Evolutionary conservation across 305 asterid genomes (phyloP), one percentile per base, ranked within the genome.

Genomic region (Fraxinus greggii): DNA sequence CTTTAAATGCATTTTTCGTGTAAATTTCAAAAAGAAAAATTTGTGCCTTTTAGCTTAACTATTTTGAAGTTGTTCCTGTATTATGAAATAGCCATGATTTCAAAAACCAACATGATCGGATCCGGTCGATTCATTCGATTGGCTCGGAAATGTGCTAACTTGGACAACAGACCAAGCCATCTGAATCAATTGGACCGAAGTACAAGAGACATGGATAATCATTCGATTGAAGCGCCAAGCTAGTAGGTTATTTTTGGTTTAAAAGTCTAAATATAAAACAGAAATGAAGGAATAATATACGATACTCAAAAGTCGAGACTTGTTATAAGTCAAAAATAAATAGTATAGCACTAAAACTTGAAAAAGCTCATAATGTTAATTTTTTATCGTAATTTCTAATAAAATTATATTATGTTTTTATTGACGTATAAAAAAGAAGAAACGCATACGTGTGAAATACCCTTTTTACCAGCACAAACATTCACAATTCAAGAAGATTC

Each of bases 401-500:
- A 40, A 9, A 9, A 40, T 40, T 40, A 40, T 40, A 40, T 40
- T 40, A 40, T 40, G 3, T 40, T 40, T 40, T 40, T 7, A 36
- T 7, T 36, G 12, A 36, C 42, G 1, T 36, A 36, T 36, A 36
- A 36, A 36, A 2, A 36, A 36, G 42, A 63, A 78, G 45, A 78
- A 19, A 78, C 54, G 36, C 83, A 54, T 33, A 40, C 75, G 0
- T 36, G 10, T 36, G 42, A 36, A 36, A 36, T 36, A 36, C 12
- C 42, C 12, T 36, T 36, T 36, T 7, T 7, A 36, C 42, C 42
- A 36, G 10, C 42, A 7, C 9, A 8, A 7, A 51, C 63, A 59
- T 59, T 59, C 69, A 59, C 19, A 21, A 61, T 33, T 4, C 4
- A 19, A 61, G 67, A 35, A 76, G 42, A 21, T 89, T 81, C 76